Evolutionary conservation across 2,329 filamentous ascomycete genomes (phyloP), one percentile per base, ranked within the genome.

Genomic region (Ophiosphaerella herpotricha): DNA sequence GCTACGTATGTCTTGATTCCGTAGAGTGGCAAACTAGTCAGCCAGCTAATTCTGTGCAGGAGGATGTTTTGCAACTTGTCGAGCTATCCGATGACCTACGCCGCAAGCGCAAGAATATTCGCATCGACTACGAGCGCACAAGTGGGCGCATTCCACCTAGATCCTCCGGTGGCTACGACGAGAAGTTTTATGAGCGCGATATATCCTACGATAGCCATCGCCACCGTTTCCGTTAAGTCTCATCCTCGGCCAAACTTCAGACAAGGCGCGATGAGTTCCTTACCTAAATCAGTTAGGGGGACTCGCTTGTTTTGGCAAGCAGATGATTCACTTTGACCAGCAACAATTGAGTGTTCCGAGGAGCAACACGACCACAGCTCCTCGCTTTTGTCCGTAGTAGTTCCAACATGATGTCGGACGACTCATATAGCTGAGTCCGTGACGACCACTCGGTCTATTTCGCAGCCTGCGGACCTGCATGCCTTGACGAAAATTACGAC

Each of bases 11-110:
- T 85, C 4, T 32, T 21, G 12, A 6, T 34, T 7, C 16, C 18
- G 3, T 11, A 12, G 11, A 8, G 14, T 5, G 1, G 8, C 11
- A 11, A n/a, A 11, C 4, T 8, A 6, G 4, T 5, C 6, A 5
- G 39, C 40, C 32, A 32, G 23, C 62, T 68, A 46, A 69, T 43
- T 9, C 1, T 7, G 0, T 23, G 46, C 63, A 96, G 91, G 90
- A 95, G 68, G 91, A 97, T 60, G 90, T 97, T 39, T 82, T 91
- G 37, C 85, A 88, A 56, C 83, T 97, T 4, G 90, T 96, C 23
- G 84, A 94, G 56, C 73, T 95, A 3, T 90, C 91, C 1, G 89
- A 96, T 54, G 83, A 89, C 16, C 94, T 97, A 66, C 88, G 90
- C 32, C 83, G 83, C 48, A 82, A 82, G 47, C 81, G 83, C 42